Conservation (phyloP, 768 basidiomycete genomes). For the Lactarius sanguifluus region DNA sequence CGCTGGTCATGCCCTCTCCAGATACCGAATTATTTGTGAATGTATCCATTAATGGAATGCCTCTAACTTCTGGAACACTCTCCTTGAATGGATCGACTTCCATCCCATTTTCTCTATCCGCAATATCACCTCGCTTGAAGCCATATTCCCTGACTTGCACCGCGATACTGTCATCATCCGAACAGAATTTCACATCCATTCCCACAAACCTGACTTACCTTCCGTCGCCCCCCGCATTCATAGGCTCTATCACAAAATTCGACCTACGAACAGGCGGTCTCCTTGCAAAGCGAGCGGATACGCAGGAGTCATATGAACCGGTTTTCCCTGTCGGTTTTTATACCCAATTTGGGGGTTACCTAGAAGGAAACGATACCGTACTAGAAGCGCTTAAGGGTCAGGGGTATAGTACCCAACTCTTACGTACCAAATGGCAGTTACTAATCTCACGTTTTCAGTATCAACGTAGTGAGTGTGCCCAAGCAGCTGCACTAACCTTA, state of each 20-base stretch:
- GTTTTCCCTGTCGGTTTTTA: slow-evolving; percentile 76
- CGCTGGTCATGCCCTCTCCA: slow-evolving; percentile 33
- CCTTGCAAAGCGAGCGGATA: slow-evolving; percentile 39
- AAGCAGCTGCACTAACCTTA: neutral
- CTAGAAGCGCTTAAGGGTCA: slow-evolving; percentile 58
- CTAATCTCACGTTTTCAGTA: slow-evolving; percentile 33
- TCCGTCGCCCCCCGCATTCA: slow-evolving; percentile 36
- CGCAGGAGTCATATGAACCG: slow-evolving; percentile 35
- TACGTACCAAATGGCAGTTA: slow-evolving; percentile 19
- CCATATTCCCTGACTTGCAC: slow-evolving; percentile 40
- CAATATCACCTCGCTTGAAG: slow-evolving; percentile 34
- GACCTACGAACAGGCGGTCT: slow-evolving; percentile 48
- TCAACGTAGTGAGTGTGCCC: slow-evolving; percentile 37
- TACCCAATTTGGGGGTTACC: slow-evolving; percentile 54
- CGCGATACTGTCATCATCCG: slow-evolving; percentile 31
- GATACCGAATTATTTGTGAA: slow-evolving; percentile 33
- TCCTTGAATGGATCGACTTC: slow-evolving; percentile 43
- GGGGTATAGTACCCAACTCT: slow-evolving; percentile 40
- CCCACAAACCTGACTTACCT: slow-evolving; percentile 43
- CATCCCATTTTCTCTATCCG: slow-evolving; percentile 38
- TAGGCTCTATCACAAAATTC: slow-evolving; percentile 46
- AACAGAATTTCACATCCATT: slow-evolving; percentile 37
- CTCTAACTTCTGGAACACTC: slow-evolving; percentile 34
- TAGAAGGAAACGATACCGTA: slow-evolving; percentile 51
- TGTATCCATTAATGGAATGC: slow-evolving; percentile 34